These are phyloP conservation scores for Colletotrichum horii DNA, from an alignment of 2,329 filamentous ascomycete genomes.

Conservation along the genomic window DNA sequence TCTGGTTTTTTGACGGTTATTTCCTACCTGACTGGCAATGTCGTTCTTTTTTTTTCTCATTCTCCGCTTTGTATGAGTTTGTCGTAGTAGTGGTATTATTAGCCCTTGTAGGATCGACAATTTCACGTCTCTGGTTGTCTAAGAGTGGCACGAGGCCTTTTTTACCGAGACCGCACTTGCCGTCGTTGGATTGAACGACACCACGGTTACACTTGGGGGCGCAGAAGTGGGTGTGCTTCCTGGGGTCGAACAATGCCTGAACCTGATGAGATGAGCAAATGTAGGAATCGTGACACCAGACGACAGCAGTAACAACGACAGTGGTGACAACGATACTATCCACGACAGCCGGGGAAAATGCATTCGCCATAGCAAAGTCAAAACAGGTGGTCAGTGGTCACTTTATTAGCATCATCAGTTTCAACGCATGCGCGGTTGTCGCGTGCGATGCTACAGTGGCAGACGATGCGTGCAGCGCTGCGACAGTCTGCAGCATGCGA, in stretches of 20 bases:
- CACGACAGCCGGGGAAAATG: accelerated
- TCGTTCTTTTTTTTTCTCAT: neutral
- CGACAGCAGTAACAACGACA: neutral
- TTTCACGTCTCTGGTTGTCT: neutral
- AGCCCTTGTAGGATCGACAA: neutral
- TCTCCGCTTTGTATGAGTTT: neutral
- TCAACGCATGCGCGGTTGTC: accelerated
- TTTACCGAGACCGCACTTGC: neutral
- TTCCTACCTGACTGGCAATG: neutral
- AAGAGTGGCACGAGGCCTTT: neutral
- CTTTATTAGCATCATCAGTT: accelerated
- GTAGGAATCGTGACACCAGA: neutral
- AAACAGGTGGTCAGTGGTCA: neutral
- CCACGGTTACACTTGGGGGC: neutral
- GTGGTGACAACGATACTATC: neutral
- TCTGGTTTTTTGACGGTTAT: neutral
- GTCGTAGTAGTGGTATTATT: neutral
- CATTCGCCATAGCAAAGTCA: accelerated
- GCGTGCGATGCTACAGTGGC: neutral
- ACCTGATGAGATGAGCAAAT: too few relatives aligned
- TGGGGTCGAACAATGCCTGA: neutral
- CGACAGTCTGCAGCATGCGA: neutral
- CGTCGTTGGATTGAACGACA: neutral
- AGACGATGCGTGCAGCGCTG: neutral
- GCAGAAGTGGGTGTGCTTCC: neutral